Base-by-base conservation (phyloP, 805 yeast genomes). In the Teunomyces aglyptinius region DNA sequence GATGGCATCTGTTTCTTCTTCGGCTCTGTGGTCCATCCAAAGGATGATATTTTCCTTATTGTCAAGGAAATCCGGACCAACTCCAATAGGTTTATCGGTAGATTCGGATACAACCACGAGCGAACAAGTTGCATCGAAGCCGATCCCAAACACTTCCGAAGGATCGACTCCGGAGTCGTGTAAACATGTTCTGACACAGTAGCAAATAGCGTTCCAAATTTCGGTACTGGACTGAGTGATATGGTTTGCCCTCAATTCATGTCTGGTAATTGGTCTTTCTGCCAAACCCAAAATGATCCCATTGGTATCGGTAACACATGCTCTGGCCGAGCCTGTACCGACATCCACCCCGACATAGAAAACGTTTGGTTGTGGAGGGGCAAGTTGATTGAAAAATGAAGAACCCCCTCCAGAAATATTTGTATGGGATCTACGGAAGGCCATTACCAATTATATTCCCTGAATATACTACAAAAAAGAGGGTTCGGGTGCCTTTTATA, bases 21-120 rank as follows among this genome's bases (percentile, higher is more conserved):
- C 83, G 0, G 98, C 97, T 52, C 99, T 80, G 67, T 94, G 99
- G 70, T 94, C 99, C 98, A 94, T 92, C 99, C 99, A 94, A 52
- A 94, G 69, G 44, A 94, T 82, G 58, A 94, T 85, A 66, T 94
- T 90, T 61, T 91, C 96, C 50, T 77, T 78, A 40, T 71, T 55
- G 57, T 89, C 83, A 28, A 67, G 52, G 63, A 89, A 92, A 61
- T 91, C 88, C 1, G 99, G 98, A 7, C 99, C 99, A 12, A 90
- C 98, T 1, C 86, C 89, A 38, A 89, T 76, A 3, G 96, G 96
- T 41, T 73, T 63, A 55, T 86, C 87, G 39, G 77, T 73, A 4
- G 71, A 61, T 53, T 85, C 86, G 50, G 82, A 76, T 31, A 91
- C 73, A 1, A 83, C 96, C 11, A 90, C 96, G 48, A 94, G 74